phyloP scores from a whole-genome alignment of 495 filamentous ascomycete species.

The Astrothelium macrocarpum region DNA sequence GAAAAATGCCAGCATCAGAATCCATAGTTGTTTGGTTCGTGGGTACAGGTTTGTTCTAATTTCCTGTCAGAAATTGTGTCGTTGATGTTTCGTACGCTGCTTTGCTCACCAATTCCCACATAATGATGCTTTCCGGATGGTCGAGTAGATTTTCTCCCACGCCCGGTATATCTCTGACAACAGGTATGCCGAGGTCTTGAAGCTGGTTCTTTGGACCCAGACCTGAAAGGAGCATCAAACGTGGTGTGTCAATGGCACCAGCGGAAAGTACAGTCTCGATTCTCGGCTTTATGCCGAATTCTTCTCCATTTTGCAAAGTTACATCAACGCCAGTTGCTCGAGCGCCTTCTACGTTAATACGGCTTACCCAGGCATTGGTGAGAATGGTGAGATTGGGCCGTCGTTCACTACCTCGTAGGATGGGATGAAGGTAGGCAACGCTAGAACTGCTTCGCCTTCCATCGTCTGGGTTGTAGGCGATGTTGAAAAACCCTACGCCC shows the following conservation, averaged over 20 bases:
- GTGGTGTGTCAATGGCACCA: slow-evolving; percentile 67
- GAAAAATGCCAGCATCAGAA: slow-evolving; percentile 74
- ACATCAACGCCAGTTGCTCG: slow-evolving; percentile 60
- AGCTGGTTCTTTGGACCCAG: slow-evolving; percentile 63
- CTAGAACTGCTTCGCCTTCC: slow-evolving; percentile 68
- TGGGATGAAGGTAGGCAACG: slow-evolving; percentile 81
- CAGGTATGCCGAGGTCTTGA: slow-evolving; percentile 51
- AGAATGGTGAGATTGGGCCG: slow-evolving; percentile 69
- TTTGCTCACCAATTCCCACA: slow-evolving; percentile 55
- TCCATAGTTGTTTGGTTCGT: slow-evolving; percentile 75
- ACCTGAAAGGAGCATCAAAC: slow-evolving; percentile 66
- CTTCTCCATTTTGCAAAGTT: slow-evolving; percentile 53
- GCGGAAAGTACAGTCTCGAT: slow-evolving; percentile 68
- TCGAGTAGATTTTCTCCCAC: slow-evolving; percentile 74
- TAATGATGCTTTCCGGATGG: slow-evolving; percentile 68
- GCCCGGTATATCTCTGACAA: slow-evolving; percentile 62
- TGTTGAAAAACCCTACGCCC: slow-evolving; percentile 75
- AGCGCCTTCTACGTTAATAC: slow-evolving; percentile 51
- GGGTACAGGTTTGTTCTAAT: slow-evolving; percentile 55
- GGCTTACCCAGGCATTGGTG: slow-evolving; percentile 70
- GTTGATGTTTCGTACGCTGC: background rate
- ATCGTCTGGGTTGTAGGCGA: slow-evolving; percentile 73
- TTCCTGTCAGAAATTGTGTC: background rate
- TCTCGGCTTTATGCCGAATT: slow-evolving; percentile 50
- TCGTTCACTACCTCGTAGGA: slow-evolving; percentile 64